Evolutionary conservation across 306 rosid genomes (phyloP).

Genomic region (Fragaria ananassa): DNA sequence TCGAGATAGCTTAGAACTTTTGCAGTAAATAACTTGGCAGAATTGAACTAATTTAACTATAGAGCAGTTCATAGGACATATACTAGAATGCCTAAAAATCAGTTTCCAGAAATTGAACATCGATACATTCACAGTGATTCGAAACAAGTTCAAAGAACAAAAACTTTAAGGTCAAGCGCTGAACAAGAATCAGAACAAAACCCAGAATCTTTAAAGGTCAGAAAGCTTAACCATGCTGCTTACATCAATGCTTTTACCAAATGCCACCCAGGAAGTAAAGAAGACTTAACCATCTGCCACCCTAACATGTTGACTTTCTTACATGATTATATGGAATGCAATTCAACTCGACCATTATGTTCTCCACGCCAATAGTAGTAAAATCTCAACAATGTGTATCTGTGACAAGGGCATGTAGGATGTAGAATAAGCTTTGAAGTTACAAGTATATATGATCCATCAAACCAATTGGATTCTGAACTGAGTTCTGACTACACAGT

Average conservation of each 20-base stretch:
- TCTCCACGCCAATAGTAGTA: neutral
- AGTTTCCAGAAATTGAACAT: neutral
- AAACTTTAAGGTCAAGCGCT: neutral
- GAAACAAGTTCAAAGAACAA: too few species aligned
- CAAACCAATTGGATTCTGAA: neutral
- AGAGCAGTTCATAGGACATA: too few species aligned
- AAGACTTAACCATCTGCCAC: neutral
- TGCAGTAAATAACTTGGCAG: neutral
- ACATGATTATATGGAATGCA: neutral
- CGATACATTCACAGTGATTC: neutral
- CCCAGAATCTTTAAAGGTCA: constrained; percentile 4
- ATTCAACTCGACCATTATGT: neutral
- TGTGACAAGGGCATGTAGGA: neutral
- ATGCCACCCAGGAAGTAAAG: neutral
- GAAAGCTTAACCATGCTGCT: neutral
- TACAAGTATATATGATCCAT: neutral
- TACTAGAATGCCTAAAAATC: neutral
- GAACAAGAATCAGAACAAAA: neutral
- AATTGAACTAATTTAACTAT: neutral
- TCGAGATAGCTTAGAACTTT: too few species aligned
- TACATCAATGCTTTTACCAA: neutral
- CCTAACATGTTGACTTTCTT: neutral
- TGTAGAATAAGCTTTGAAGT: neutral
- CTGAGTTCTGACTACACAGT: neutral
- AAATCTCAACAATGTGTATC: neutral